Percentiles rank a stretch among this genome's conserved stretches.
phyloP scores from a whole-genome alignment of 495 filamentous ascomycete species.

The Tuber aestivum region DNA sequence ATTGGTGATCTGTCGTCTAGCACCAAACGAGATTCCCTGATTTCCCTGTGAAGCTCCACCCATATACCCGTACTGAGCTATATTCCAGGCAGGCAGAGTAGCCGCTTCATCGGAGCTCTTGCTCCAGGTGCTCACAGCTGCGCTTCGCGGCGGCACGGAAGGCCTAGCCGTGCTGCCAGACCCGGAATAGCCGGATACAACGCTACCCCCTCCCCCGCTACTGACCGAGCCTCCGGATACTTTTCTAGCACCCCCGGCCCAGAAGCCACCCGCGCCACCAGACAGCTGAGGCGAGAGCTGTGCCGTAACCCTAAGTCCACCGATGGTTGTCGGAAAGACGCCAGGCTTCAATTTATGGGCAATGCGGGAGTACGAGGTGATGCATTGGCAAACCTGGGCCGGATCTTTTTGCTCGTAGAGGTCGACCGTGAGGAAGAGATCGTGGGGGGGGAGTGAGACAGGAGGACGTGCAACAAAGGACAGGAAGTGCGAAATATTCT shows the following conservation, averaged over 20 bases:
- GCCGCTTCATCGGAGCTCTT: slow-evolving; percentile 70
- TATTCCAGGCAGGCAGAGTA: slow-evolving; percentile 94
- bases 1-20: slow-evolving; percentile 83
- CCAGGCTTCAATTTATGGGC: slow-evolving; percentile 72
- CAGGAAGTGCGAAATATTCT: slow-evolving; percentile 97
- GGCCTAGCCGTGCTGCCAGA: slow-evolving; percentile 29
- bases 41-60: slow-evolving; percentile 95
- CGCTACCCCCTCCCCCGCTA: slow-evolving; percentile 7
- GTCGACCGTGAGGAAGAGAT: slow-evolving; percentile 95
- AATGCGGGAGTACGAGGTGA: slow-evolving; percentile 81
- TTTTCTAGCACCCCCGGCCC: slow-evolving; percentile 27
- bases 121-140: slow-evolving; percentile 77
- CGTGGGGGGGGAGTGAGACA: slow-evolving; percentile 81
- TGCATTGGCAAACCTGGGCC: slow-evolving; percentile 89
- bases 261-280: slow-evolving; percentile 13
- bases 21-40: slow-evolving; percentile 86
- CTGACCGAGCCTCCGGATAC: slow-evolving; percentile 23
- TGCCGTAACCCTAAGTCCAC: slow-evolving; percentile 49
- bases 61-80: slow-evolving; percentile 98
- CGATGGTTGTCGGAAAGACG: slow-evolving; percentile 66
- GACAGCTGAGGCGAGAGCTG: slow-evolving; percentile 46
- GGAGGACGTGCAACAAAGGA: slow-evolving; percentile 76
- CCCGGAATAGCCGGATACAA: slow-evolving; percentile 31
- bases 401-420: slow-evolving; percentile 95
- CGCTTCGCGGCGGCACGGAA: slow-evolving; percentile 34